These are phyloP conservation scores for Aspergillus sp. DNA, from an alignment of 2,329 filamentous ascomycete genomes.

Conservation along the genomic window DNA sequence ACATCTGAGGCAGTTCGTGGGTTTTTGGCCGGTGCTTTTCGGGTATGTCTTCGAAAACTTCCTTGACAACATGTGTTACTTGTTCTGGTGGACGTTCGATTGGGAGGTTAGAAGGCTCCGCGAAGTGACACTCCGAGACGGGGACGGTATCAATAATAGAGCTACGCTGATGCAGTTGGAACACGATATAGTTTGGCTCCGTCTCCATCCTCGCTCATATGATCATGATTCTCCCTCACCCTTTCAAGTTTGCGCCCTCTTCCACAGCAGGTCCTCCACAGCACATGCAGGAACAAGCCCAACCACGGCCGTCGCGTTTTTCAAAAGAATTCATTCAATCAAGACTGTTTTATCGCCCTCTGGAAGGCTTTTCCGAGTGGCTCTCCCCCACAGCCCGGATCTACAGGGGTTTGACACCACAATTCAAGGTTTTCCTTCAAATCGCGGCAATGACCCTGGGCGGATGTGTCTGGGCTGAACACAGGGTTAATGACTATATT, in stretches of 20 bases:
- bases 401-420: constrained; percentile 49
- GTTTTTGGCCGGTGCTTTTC: constrained; percentile 44
- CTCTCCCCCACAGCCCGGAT: constrained; percentile 43
- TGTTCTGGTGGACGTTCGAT: not conserved
- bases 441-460: constrained; percentile 49
- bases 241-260: constrained; percentile 39
- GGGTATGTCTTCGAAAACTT: constrained; percentile 30
- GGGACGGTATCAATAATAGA: not conserved
- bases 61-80: not conserved
- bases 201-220: constrained; percentile 48
- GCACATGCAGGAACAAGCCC: constrained; percentile 5
- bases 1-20: constrained; percentile 42
- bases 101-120: not conserved
- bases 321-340: constrained; percentile 32
- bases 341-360: constrained; percentile 37
- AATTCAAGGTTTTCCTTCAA: constrained; percentile 52
- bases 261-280: constrained; percentile 24
- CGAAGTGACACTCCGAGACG: not conserved
- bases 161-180: not conserved
- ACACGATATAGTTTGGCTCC: constrained; percentile 39
- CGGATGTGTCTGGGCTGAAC: constrained; percentile 51
- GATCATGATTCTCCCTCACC: constrained; percentile 44
- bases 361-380: constrained; percentile 51
- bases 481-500: constrained; percentile 46
- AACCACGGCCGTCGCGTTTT: constrained; percentile 25